Percentiles rank a stretch among this genome's conserved stretches.
These are phyloP conservation scores for Paramyrothecium roridum DNA, from an alignment of 2,329 filamentous ascomycete genomes.

Conservation along the genomic window DNA sequence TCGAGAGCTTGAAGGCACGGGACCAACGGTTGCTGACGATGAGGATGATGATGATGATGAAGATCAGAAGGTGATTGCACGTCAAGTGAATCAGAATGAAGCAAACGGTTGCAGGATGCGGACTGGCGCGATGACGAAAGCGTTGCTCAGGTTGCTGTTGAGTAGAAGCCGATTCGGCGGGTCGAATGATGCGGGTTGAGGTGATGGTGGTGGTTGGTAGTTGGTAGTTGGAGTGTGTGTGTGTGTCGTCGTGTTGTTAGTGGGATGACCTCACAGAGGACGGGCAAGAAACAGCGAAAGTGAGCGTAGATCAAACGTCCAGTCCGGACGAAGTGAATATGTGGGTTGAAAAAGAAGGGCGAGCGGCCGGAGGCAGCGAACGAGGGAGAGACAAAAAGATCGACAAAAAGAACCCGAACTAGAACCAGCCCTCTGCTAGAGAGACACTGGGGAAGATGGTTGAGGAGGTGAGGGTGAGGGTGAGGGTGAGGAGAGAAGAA, in stretches of 20 bases:
- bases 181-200: background rate
- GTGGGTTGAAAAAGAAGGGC: background rate
- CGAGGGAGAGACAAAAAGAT: background rate
- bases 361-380: background rate
- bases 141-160: background rate
- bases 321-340: background rate
- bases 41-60: too few species aligned
- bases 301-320: too few species aligned
- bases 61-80: background rate
- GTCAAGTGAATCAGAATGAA: conserved; percentile 8
- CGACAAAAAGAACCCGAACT: background rate
- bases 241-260: background rate
- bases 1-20: background rate
- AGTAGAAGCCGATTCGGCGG: too few species aligned
- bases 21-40: too few species aligned
- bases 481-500: background rate
- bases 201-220: background rate
- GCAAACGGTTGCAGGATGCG: background rate
- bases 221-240: background rate
- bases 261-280: background rate
- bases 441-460: background rate
- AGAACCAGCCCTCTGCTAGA: background rate
- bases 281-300: background rate
- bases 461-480: too few species aligned
- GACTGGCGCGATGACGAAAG: background rate